Evolutionary conservation across 345 rosid species (phyloP).

Genomic region (rapeseed (Brassica napus)): Da-Ae NC_063437.1:21519501-21520000

Average conservation of each 20-base stretch:
- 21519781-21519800: conserved; percentile 1
- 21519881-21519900: conserved; percentile 1
- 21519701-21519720: conserved; percentile 21
- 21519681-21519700: conserved; percentile 23
- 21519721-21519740: neutral
- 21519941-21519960: conserved; percentile 7
- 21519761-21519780: neutral
- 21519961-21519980: conserved; percentile 16
- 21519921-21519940: conserved; percentile 1
- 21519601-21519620: conserved; percentile 32
- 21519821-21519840: conserved; percentile 4
- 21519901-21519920: neutral
- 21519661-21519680: neutral
- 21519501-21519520: conserved; percentile 19
- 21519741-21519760: conserved; percentile 18
- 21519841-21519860: neutral
- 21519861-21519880: neutral
- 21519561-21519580: conserved; percentile 36
- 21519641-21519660: conserved; percentile 7
- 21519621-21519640: neutral
- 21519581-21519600: conserved; percentile 26
- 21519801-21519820: neutral
- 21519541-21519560: conserved; percentile 28
- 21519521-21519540: conserved; percentile 24
- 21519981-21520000: conserved; percentile 27